Percentiles rank a stretch among this genome's conserved stretches.
phyloP scores from a whole-genome alignment of 1,139 yeast species.

The Starmera stellimalicola region DNA sequence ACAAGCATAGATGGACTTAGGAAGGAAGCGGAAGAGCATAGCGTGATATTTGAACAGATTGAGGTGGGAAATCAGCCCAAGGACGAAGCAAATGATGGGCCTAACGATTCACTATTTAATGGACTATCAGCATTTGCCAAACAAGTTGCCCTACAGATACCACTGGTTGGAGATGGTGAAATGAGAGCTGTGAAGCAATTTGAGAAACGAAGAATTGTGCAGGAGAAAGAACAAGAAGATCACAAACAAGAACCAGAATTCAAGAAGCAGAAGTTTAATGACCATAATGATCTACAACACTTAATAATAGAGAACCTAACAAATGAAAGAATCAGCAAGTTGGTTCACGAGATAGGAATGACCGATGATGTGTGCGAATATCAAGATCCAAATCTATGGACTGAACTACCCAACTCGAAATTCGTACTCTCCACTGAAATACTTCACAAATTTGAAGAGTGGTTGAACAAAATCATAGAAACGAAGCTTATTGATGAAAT shows the following conservation, averaged over 20 bases:
- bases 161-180: too few species aligned
- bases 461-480: conserved; percentile 13
- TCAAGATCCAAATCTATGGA: conserved; percentile 15
- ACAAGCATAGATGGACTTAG: too few species aligned
- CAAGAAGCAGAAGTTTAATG: not conserved
- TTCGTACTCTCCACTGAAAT: conserved; percentile 11
- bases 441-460: conserved; percentile 15
- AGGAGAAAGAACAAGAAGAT: conserved; percentile 15
- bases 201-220: not conserved
- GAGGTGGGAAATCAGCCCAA: too few species aligned
- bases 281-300: conserved; percentile 9
- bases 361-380: conserved; percentile 15
- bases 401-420: conserved; percentile 14
- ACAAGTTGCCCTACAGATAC: conserved; percentile 5
- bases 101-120: conserved; percentile 10
- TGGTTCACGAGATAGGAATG: conserved; percentile 11
- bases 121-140: conserved; percentile 9
- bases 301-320: conserved; percentile 10
- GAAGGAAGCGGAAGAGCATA: too few species aligned
- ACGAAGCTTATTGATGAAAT: conserved; percentile 12
- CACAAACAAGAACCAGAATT: too few species aligned
- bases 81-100: not conserved
- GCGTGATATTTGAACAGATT: too few species aligned
- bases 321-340: conserved; percentile 2
- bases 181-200: not conserved